phyloP scores from a whole-genome alignment of 1,284 basidiomycete species.

The Ganoderma resinaceum region DNA sequence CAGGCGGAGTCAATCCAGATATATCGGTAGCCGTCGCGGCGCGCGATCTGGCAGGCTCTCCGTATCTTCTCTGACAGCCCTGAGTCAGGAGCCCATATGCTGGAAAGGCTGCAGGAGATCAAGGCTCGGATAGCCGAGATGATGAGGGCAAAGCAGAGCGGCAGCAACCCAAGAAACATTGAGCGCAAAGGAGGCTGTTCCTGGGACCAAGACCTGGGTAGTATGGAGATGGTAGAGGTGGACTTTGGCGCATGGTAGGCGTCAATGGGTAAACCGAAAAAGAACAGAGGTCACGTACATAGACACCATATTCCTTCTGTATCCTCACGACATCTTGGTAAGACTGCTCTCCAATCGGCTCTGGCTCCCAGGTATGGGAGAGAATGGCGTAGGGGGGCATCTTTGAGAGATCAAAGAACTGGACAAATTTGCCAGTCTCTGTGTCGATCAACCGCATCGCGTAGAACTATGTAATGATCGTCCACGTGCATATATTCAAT shows the following conservation, averaged over 20 bases:
- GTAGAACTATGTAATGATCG: neutral
- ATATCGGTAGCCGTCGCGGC: neutral
- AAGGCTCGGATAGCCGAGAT: too few relatives aligned
- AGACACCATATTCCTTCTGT: neutral
- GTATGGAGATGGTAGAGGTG: too few relatives aligned
- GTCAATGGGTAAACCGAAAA: neutral
- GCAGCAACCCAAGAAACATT: too few relatives aligned
- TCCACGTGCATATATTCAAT: neutral
- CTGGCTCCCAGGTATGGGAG: neutral
- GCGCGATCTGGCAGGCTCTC: constrained; percentile 1
- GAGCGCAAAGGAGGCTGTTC: too few relatives aligned
- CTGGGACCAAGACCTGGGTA: too few relatives aligned
- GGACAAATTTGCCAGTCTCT: neutral
- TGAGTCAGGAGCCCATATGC: neutral
- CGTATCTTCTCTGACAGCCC: constrained; percentile 10
- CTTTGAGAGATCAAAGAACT: neutral
- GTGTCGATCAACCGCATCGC: neutral
- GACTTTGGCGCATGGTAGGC: neutral
- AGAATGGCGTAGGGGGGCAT: neutral
- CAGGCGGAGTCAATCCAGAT: constrained; percentile 17
- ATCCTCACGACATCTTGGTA: constrained; percentile 4
- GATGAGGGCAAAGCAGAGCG: too few relatives aligned
- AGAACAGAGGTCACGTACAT: neutral
- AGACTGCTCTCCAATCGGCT: constrained; percentile 1
- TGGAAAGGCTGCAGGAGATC: too few relatives aligned